These are phyloP conservation scores for Rosa hybrid DNA, from an alignment of 331 rosid genomes.

Conservation along the genomic window DNA sequence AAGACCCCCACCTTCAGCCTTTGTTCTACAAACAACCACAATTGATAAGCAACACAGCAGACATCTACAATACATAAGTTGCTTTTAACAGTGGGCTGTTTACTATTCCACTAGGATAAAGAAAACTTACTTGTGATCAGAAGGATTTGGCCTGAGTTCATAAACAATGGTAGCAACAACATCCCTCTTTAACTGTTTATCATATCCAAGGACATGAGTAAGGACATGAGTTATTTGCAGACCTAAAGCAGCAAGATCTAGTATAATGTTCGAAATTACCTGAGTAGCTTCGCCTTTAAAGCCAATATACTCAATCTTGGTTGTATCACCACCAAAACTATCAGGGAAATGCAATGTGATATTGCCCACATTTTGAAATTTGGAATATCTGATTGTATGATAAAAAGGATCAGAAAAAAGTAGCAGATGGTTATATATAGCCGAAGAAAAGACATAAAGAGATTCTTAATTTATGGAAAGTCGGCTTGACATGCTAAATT, in stretches of 20 bases:
- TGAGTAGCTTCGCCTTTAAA: conserved; percentile 97
- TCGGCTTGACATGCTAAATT: conserved; percentile 4
- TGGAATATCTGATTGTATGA: conserved; percentile 63
- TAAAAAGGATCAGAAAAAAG: conserved; percentile 29
- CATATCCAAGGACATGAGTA: conserved; percentile 17
- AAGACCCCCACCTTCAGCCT: conserved; percentile 75
- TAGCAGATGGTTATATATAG: conserved; percentile 20
- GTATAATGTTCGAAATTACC: conserved; percentile 48
- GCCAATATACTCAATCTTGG: conserved; percentile 89
- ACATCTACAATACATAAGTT: not conserved
- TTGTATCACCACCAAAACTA: conserved; percentile 80
- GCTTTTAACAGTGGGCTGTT: not conserved
- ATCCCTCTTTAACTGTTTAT: conserved; percentile 80
- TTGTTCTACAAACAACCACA: conserved; percentile 54
- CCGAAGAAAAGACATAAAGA: not conserved
- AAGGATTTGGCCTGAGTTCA: conserved; percentile 93
- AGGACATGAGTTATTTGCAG: conserved; percentile 5
- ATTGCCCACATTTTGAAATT: conserved; percentile 89
- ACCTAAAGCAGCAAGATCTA: conserved; percentile 4
- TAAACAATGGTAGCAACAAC: conserved; percentile 88
- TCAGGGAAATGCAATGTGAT: conserved; percentile 95
- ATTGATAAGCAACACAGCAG: not conserved
- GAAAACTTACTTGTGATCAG: conserved; percentile 89
- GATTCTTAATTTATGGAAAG: not conserved
- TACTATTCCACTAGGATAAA: not conserved